phyloP scores from a whole-genome alignment of 2,329 filamentous ascomycete species.

The Fusarium secorum region DNA sequence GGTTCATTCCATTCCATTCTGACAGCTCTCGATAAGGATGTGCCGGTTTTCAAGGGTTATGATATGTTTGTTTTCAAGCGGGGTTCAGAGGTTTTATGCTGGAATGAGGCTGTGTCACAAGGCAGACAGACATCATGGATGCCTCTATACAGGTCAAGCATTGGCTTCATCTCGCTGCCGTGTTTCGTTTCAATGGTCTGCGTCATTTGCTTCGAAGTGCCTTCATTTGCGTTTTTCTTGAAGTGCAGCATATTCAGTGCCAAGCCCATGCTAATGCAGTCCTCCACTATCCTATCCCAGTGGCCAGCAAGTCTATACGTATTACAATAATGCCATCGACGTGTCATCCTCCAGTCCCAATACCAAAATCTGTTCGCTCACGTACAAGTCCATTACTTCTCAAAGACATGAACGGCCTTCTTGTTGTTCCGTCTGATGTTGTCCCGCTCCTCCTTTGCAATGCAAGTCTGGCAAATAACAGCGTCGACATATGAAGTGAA shows the following conservation, averaged over 20 bases:
- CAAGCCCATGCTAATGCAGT: not conserved
- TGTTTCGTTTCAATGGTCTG: not conserved
- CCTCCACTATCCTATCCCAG: not conserved
- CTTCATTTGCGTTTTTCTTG: not conserved
- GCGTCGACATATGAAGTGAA: constrained; percentile 26
- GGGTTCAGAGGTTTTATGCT: constrained; percentile 9
- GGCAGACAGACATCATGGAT: not conserved
- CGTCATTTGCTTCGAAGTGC: not conserved
- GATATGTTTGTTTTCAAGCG: not conserved
- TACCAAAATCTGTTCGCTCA: not conserved
- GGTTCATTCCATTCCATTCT: constrained; percentile 22
- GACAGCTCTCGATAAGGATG: not conserved
- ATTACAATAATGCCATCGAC: not conserved
- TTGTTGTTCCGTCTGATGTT: not conserved
- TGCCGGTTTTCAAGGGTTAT: not conserved
- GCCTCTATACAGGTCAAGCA: not conserved
- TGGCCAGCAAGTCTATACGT: not conserved
- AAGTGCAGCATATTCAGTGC: not conserved
- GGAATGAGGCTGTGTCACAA: not conserved
- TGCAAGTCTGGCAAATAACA: constrained; percentile 10
- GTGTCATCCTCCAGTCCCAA: not conserved
- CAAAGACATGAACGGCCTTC: not conserved
- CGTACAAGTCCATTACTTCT: not conserved
- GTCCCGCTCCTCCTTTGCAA: constrained; percentile 4
- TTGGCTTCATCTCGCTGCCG: not conserved